Evolutionary conservation across 495 filamentous ascomycete genomes (phyloP).

Genomic region (Parathielavia hyrcaniae): DNA sequence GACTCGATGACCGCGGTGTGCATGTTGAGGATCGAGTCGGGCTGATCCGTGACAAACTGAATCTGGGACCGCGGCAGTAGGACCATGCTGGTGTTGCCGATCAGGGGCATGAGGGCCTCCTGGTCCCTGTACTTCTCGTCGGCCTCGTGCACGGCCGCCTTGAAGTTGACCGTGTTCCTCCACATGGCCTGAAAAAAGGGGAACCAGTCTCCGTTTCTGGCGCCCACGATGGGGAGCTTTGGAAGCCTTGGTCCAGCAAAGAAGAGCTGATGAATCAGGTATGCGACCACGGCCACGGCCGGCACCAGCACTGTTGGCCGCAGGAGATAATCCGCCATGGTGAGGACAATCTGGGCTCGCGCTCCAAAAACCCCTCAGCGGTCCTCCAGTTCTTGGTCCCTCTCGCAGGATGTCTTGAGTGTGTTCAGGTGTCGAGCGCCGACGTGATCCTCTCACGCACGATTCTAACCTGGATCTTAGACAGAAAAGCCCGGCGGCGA

Average conservation of each 20-base stretch:
- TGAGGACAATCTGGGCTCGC: background rate
- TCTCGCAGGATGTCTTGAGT: too few relatives aligned
- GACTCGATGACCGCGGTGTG: conserved; percentile 28
- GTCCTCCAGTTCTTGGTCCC: too few relatives aligned
- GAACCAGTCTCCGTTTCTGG: conserved; percentile 35
- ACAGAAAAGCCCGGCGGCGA: too few relatives aligned
- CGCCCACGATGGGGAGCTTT: conserved; percentile 34
- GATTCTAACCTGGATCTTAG: too few relatives aligned
- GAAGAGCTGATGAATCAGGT: conserved; percentile 27
- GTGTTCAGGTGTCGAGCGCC: too few relatives aligned
- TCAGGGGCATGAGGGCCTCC: conserved; percentile 29
- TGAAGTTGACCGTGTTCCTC: conserved; percentile 33
- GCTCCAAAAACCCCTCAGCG: background rate
- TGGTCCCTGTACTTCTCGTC: conserved; percentile 26
- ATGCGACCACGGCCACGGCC: conserved; percentile 23
- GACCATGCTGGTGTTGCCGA: conserved; percentile 26
- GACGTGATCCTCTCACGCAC: too few relatives aligned
- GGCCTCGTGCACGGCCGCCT: conserved; percentile 25
- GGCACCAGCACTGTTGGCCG: conserved; percentile 29
- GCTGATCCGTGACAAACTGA: conserved; percentile 42
- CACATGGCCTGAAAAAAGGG: conserved; percentile 31
- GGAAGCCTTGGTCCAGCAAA: conserved; percentile 23
- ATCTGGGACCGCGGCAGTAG: conserved; percentile 37
- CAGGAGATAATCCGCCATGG: conserved; percentile 17
- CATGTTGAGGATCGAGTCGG: conserved; percentile 36